phyloP scores from a whole-genome alignment of 2,329 filamentous ascomycete species.

The Pyricularia pennisetigena region DNA sequence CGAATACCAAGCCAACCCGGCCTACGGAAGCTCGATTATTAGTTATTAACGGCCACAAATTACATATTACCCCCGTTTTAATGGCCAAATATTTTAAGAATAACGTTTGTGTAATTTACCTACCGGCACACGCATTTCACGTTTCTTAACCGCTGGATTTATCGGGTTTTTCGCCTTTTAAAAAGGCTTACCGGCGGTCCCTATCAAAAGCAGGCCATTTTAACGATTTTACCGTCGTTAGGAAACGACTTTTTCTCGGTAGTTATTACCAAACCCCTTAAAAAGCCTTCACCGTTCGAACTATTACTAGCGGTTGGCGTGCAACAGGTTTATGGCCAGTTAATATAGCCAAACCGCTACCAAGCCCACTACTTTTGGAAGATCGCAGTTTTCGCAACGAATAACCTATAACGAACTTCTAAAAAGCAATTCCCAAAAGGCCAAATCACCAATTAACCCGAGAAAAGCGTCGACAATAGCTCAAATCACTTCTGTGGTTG shows the following conservation, averaged over 20 bases:
- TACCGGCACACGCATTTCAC: neutral
- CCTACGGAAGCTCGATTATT: neutral
- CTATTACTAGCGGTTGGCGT: neutral
- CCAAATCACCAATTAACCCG: neutral
- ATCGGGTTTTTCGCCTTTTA: neutral
- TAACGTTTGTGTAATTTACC: neutral
- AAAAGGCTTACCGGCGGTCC: neutral
- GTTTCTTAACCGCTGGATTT: neutral
- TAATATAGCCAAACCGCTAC: constrained; percentile 2
- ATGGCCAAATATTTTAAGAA: neutral
- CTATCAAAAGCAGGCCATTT: neutral
- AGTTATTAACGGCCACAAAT: neutral
- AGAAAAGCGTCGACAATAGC: neutral
- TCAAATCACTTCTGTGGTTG: neutral
- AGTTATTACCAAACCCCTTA: neutral
- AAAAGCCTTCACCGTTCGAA: neutral
- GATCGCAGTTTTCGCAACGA: neutral
- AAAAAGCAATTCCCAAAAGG: neutral
- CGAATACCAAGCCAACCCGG: neutral
- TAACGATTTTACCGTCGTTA: neutral
- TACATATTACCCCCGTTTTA: neutral
- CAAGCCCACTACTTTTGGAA: neutral
- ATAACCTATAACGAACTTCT: neutral
- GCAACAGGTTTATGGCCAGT: constrained; percentile 1
- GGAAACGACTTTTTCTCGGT: neutral